Evolutionary conservation across 148 eudicot genomes (phyloP), one percentile per base, ranked within the genome.

Genomic region (Amaranthus hypochondriacus): DNA sequence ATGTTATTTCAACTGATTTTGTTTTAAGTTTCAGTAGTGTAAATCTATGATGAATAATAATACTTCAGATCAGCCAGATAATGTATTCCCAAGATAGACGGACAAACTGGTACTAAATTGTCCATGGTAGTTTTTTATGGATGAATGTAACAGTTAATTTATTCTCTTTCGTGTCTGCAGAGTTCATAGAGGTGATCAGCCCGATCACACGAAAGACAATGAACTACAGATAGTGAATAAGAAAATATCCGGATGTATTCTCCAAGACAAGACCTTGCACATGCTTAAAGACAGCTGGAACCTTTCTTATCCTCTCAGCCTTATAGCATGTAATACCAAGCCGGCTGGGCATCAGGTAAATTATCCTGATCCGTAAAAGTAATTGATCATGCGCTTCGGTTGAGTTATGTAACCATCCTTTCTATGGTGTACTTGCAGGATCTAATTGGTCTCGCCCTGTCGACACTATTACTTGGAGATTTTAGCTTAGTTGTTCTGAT

Each of bases 331-430:
- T 62, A 90, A 92, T 78, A 81, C 87, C 59, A 90, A 78, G 79
- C 97, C 98, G 48, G 75, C 86, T 69, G 92, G 90, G 71, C 98
- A 92, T 86, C 96, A 90, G 97, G 98, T 89, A 83, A 12, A 49
- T 43, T 18, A 58, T 18, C 56, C 46, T 59, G 60, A 55, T 74
- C 47, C 28, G 42, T 39, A 62, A 51, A 9, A 21, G 6, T 47
- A 18, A 53, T 68, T 6, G 48, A 59, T 44, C 28, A 15, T 63
- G 62, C 68, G 64, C 28, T 46, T 50, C 18, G 13, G 52, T 47
- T 12, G 51, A 10, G 60, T 6, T 71, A 28, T 49, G 4, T 43
- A 48, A 60, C 56, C 14, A 5, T 74, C 48, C 51, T 62, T 47
- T 48, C n/a, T 48, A 47, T 48, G 70, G 51, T 21, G 39, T 67